A percentile compares a stretch with the other conserved stretches of the same genome.
Conservation (phyloP, 192 early-diverging fungal species). For the Phycomyces nitens region DNA sequence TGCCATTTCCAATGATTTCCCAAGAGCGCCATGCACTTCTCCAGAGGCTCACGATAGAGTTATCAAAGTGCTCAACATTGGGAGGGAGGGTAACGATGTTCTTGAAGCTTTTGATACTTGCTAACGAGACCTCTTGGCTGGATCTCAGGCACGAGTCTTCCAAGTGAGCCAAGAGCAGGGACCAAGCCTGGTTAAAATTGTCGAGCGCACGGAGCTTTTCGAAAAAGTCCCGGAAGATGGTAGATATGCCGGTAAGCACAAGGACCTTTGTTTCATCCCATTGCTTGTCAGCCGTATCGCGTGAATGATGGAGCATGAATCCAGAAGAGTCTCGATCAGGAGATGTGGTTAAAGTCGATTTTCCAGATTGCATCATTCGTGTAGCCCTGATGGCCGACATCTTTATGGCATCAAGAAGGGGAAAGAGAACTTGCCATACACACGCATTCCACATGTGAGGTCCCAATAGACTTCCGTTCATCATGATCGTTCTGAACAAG, state of each 20-base stretch:
- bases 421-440: constrained; percentile 84
- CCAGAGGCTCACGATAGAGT: constrained; percentile 48
- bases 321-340: constrained; percentile 37
- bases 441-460: constrained; percentile 77
- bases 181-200: constrained; percentile 69
- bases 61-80: constrained; percentile 19
- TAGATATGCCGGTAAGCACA: constrained; percentile 66
- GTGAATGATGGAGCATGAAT: constrained; percentile 55
- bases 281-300: constrained; percentile 66
- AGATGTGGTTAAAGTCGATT: constrained; percentile 30
- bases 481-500: constrained; percentile 87
- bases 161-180: constrained; percentile 67
- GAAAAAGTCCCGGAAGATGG: constrained; percentile 65
- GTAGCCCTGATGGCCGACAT: constrained; percentile 41
- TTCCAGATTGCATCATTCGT: constrained; percentile 22
- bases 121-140: constrained; percentile 74
- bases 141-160: constrained; percentile 62
- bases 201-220: constrained; percentile 54
- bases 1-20: constrained; percentile 71
- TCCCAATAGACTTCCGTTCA: constrained; percentile 76
- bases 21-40: constrained; percentile 62
- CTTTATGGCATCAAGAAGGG: constrained; percentile 71
- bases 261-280: constrained; percentile 90
- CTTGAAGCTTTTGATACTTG: constrained; percentile 68
- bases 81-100: constrained; percentile 52